phyloP scores from a whole-genome alignment of 371 early-diverging fungal species.

The Synchytrium microbalum region DNA sequence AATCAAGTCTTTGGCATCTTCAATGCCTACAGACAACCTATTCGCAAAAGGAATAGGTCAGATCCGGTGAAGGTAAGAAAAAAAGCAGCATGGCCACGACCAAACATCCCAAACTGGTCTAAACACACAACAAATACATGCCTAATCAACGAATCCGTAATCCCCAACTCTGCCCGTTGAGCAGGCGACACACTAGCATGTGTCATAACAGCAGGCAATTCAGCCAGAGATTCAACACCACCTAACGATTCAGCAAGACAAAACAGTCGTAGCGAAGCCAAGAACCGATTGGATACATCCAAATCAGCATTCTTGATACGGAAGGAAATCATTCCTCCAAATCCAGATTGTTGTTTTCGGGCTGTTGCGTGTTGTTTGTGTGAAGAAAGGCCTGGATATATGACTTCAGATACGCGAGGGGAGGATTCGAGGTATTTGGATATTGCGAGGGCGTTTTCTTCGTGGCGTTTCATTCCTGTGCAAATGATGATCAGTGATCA shows the following conservation, averaged over 20 bases:
- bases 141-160: constrained; percentile 76
- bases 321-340: constrained; percentile 85
- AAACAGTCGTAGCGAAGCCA: constrained; percentile 58
- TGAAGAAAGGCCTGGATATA: constrained; percentile 75
- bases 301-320: constrained; percentile 60
- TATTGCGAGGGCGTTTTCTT: constrained; percentile 71
- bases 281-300: constrained; percentile 60
- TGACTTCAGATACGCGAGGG: constrained; percentile 53
- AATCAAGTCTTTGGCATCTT: constrained; percentile 72
- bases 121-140: constrained; percentile 21
- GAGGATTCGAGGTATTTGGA: constrained; percentile 53
- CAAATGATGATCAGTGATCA: constrained; percentile 1
- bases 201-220: constrained; percentile 80
- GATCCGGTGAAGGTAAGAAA: too few species aligned
- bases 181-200: constrained; percentile 74
- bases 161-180: constrained; percentile 64
- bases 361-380: constrained; percentile 81
- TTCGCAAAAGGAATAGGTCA: too few species aligned
- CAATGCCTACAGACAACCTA: constrained; percentile 69
- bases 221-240: constrained; percentile 77
- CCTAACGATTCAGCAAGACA: constrained; percentile 80
- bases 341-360: constrained; percentile 65
- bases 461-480: constrained; percentile 77
- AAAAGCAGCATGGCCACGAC: background rate
- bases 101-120: background rate